A percentile compares a stretch with the other conserved stretches of the same genome.
Evolutionary conservation across 78 protist genomes (phyloP).

Genomic region (Chrysochromulina parva): DNA sequence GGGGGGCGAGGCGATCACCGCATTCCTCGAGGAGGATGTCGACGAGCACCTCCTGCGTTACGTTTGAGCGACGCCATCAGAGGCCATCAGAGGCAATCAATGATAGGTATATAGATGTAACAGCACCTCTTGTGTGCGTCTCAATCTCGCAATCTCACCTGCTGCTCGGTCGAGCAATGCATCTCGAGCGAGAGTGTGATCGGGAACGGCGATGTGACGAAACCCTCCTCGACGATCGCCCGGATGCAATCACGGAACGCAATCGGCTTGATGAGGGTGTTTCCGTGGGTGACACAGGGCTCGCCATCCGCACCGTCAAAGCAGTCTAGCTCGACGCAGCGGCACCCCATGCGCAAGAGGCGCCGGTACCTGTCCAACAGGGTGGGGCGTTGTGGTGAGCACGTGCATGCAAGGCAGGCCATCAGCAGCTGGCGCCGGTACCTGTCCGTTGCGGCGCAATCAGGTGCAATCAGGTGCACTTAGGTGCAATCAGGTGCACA

Average conservation of each 20-base stretch:
- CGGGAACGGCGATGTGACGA: not conserved
- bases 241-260: not conserved
- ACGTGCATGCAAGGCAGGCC: too few relatives aligned
- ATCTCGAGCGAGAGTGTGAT: constrained; percentile 23
- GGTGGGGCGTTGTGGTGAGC: too few relatives aligned
- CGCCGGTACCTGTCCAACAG: constrained; percentile 1
- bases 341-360: constrained; percentile 39
- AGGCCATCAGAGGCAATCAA: too few relatives aligned
- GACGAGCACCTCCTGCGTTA: not conserved
- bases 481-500: too few relatives aligned
- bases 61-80: constrained; percentile 11
- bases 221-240: not conserved
- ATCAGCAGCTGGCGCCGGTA: too few relatives aligned
- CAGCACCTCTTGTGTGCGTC: too few relatives aligned
- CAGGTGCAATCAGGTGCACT: too few relatives aligned
- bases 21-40: not conserved
- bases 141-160: not conserved
- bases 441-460: too few relatives aligned
- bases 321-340: constrained; percentile 71
- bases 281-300: constrained; percentile 89
- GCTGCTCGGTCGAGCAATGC: constrained; percentile 49
- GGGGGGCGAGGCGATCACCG: not conserved
- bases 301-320: constrained; percentile 88
- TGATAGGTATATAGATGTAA: too few relatives aligned
- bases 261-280: constrained; percentile 78